Evolutionary conservation across 257 asterid species (phyloP).

Genomic region (Petrea volubilis): DNA sequence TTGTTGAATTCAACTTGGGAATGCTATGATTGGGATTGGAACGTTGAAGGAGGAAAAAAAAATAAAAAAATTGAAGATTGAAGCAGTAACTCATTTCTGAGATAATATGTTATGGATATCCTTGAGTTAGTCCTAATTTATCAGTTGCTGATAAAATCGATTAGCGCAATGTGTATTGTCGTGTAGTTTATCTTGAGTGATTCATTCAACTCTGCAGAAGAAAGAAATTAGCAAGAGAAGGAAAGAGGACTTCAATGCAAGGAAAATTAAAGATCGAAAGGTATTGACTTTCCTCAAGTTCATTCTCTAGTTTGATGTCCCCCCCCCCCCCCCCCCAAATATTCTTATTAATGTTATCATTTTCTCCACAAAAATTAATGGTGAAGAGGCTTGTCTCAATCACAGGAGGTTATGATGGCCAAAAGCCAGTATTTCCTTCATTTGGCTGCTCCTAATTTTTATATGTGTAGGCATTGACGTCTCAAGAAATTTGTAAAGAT

Average conservation of each 20-base stretch:
- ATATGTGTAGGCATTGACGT: not conserved
- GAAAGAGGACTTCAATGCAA: conserved; percentile 67
- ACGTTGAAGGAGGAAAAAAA: not conserved
- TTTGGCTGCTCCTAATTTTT: not conserved
- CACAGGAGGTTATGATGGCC: too few species aligned
- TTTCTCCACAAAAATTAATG: not conserved
- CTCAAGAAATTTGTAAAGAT: conserved; percentile 1
- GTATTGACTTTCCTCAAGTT: conserved; percentile 31
- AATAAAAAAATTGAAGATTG: not conserved
- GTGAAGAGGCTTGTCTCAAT: not conserved
- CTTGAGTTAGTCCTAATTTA: not conserved
- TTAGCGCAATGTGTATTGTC: conserved; percentile 9
- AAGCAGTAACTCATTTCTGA: not conserved
- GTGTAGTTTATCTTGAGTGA: conserved; percentile 27
- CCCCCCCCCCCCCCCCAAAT: too few species aligned
- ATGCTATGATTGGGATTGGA: not conserved
- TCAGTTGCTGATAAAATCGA: conserved; percentile 12
- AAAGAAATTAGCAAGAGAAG: conserved; percentile 76
- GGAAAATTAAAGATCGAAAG: conserved; percentile 81
- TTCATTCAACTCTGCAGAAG: conserved; percentile 53
- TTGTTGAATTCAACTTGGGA: not conserved
- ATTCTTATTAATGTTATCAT: too few species aligned
- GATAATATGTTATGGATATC: not conserved
- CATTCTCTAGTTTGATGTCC: not conserved
- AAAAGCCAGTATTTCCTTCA: not conserved